phyloP scores from a whole-genome alignment of 2,329 filamentous ascomycete species.

The Venturia nashicola region DNA sequence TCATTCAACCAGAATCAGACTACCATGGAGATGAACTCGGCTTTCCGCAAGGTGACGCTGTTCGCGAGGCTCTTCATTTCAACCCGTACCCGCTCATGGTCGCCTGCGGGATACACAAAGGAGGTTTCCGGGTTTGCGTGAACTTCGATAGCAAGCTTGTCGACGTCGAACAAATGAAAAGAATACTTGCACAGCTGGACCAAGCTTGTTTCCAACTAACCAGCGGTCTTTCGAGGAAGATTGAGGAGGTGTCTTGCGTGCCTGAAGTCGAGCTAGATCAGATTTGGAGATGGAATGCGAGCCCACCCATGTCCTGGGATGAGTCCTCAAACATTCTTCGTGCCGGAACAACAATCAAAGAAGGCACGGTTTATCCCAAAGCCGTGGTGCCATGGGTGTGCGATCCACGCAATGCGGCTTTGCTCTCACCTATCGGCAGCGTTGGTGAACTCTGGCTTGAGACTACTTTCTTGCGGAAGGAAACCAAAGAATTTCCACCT shows the following conservation, averaged over 20 bases:
- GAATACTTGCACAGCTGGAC: slow-evolving; percentile 40
- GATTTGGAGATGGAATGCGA: slow-evolving; percentile 32
- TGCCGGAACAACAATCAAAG: slow-evolving; percentile 21
- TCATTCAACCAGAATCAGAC: slow-evolving; percentile 24
- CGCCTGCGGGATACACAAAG: slow-evolving; percentile 47
- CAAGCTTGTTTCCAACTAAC: slow-evolving; percentile 40
- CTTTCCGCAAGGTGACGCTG: slow-evolving; percentile 38
- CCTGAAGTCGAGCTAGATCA: slow-evolving; percentile 25
- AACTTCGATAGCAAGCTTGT: slow-evolving; percentile 54
- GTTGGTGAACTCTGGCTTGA: slow-evolving; percentile 30
- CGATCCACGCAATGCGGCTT: slow-evolving; percentile 19
- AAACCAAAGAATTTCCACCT: slow-evolving; percentile 18
- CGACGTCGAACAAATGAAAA: slow-evolving; percentile 37
- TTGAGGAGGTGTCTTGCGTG: slow-evolving; percentile 27
- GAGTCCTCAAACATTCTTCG: not conserved
- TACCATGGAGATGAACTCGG: slow-evolving; percentile 18
- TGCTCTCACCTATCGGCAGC: slow-evolving; percentile 30
- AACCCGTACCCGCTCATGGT: slow-evolving; percentile 52
- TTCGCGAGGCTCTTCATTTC: slow-evolving; percentile 45
- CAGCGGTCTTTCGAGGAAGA: slow-evolving; percentile 30
- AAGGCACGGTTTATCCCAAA: slow-evolving; percentile 13
- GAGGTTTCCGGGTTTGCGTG: slow-evolving; percentile 46
- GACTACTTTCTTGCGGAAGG: slow-evolving; percentile 20
- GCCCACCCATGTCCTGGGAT: slow-evolving; percentile 19
- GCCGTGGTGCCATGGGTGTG: slow-evolving; percentile 20